These are phyloP conservation scores for Geoglossum glabrum DNA, from an alignment of 495 filamentous ascomycete genomes.

Conservation along the genomic window DNA sequence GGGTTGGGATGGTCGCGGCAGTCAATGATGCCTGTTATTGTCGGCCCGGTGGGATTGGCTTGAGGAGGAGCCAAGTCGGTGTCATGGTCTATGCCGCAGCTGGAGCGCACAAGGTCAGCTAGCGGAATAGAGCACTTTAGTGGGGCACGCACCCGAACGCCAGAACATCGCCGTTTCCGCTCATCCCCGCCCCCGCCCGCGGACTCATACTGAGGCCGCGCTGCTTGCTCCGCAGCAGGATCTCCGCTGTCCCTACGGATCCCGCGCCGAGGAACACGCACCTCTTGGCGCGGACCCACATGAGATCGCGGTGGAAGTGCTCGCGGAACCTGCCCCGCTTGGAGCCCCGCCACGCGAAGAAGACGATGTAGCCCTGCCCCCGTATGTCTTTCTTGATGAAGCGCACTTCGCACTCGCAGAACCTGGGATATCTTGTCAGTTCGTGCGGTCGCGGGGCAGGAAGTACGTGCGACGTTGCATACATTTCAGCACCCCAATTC, in stretches of 20 bases:
- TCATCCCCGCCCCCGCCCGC: conserved; percentile 38
- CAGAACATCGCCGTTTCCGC: conserved; percentile 47
- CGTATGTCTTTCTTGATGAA: conserved; percentile 35
- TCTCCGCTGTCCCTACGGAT: conserved; percentile 42
- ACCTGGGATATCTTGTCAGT: conserved; percentile 11
- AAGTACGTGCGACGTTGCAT: background rate
- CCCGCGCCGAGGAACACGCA: conserved; percentile 42
- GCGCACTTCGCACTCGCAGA: conserved; percentile 49
- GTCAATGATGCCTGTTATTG: conserved; percentile 45
- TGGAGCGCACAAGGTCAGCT: conserved; percentile 6
- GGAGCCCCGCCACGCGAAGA: conserved; percentile 44
- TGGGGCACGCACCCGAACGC: conserved; percentile 28
- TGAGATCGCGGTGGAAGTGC: conserved; percentile 37
- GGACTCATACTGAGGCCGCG: conserved; percentile 37
- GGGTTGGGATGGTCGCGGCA: conserved; percentile 32
- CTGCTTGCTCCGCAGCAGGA: conserved; percentile 40
- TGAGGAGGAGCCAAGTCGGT: conserved; percentile 34
- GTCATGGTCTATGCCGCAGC: conserved; percentile 34
- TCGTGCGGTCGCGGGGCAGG: too few relatives aligned
- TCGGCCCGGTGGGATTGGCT: conserved; percentile 37
- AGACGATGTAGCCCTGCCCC: conserved; percentile 35
- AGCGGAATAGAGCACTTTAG: background rate
- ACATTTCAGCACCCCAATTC: conserved; percentile 53
- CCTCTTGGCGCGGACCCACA: conserved; percentile 46
- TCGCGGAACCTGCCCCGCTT: conserved; percentile 36